Evolutionary conservation across 2,329 filamentous ascomycete genomes (phyloP), one percentile per base, ranked within the genome.

Genomic region (Dactylellina sp.): DNA sequence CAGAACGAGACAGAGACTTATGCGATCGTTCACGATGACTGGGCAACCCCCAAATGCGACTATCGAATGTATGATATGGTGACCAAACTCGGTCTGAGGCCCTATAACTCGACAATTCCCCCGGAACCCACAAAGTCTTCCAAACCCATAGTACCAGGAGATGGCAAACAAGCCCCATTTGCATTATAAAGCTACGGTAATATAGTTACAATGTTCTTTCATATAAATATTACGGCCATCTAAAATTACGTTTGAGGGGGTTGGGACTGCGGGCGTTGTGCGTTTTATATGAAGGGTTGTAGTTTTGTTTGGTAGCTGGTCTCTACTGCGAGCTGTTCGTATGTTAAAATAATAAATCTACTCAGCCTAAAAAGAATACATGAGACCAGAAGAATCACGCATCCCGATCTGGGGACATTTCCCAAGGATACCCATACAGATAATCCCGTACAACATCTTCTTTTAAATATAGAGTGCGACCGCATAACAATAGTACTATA

Each of bases 21-120:
- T 78, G 85, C 85, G 1, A 80, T 91, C 22, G 81, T 90, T 16
- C 80, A 84, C 74, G 87, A 89, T 77, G 87, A 89, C 79, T 91
- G 88, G 88, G 78, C 84, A 75, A 89, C 87, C 16, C 85, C 86
- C 0, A 82, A 88, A 61, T 80, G 87, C 77, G 87, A 89, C 79
- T 89, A 89, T 80, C 82, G 87, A 65, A 83, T 89, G 84, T 85
- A 84, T 77, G 86, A 89, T 76, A 80, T 83, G 39, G 80, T 83
- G 40, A 84, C 86, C 79, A 81, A 88, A 42, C 88, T 85, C 40
- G 68, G 68, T 14, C 16, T 72, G 46, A 64, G 24, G 40, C 60
- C 60, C 1, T 72, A 72, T 50, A 65, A 72, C 49, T 55, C 60
- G 25, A 65, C 68, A 5, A 37, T 24, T 5, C 53, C 60, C 2